Conservation (phyloP, 495 filamentous ascomycete genomes). For the Podospora bellae-mahoneyi region DNA sequence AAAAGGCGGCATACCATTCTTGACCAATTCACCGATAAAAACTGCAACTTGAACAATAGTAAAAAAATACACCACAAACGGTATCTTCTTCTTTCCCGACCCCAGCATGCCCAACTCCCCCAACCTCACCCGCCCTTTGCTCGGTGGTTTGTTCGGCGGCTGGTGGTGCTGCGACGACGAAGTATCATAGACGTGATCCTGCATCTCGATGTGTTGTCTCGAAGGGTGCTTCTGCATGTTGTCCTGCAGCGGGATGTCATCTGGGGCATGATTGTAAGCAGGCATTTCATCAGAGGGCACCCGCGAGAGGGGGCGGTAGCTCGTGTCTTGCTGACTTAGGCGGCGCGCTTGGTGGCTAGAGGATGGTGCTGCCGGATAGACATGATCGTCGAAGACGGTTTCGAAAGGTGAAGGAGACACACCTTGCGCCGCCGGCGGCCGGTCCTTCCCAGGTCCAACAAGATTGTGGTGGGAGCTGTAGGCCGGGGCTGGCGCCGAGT, state of each 20-base stretch:
- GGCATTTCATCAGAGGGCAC: slow-evolving; percentile 35
- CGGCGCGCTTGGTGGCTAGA: slow-evolving; percentile 40
- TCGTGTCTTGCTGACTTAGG: slow-evolving; percentile 49
- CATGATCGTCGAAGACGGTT: slow-evolving; percentile 59
- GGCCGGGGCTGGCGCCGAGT: slow-evolving; percentile 32
- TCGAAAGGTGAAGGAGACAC: slow-evolving; percentile 42
- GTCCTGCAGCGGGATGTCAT: slow-evolving; percentile 65
- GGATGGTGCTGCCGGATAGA: slow-evolving; percentile 48
- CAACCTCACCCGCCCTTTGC: slow-evolving; percentile 38
- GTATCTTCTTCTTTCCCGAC: slow-evolving; percentile 55
- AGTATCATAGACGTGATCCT: slow-evolving; percentile 51
- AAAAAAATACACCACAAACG: slow-evolving; percentile 80
- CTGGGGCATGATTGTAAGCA: slow-evolving; percentile 45
- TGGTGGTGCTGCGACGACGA: slow-evolving; percentile 21
- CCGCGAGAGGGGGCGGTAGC: slow-evolving; percentile 53
- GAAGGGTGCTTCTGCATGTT: slow-evolving; percentile 30
- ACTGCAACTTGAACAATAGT: slow-evolving; percentile 74
- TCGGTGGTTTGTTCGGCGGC: not conserved
- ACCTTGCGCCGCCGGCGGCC: slow-evolving; percentile 20
- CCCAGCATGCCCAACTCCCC: slow-evolving; percentile 50
- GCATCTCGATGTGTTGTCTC: slow-evolving; percentile 42
- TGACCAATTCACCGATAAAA: slow-evolving; percentile 87
- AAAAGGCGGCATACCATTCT: slow-evolving; percentile 58
- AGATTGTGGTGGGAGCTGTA: slow-evolving; percentile 31
- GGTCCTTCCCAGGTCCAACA: slow-evolving; percentile 19